Evolutionary conservation across 2,329 filamentous ascomycete genomes (phyloP).

Genomic region (Phyllosticta ampelicida): DNA sequence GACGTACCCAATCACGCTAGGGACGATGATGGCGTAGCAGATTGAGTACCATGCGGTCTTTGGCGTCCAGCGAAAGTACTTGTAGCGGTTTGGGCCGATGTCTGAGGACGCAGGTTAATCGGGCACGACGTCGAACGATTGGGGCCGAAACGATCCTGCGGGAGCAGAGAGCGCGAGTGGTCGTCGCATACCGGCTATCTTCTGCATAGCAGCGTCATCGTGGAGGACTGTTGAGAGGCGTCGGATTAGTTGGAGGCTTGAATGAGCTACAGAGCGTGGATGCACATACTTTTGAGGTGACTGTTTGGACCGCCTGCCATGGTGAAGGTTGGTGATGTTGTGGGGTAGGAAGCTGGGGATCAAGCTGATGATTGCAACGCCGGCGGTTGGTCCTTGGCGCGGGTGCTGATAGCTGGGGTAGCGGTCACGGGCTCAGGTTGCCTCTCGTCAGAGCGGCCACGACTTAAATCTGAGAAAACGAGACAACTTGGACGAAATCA

Average conservation of each 20-base stretch:
- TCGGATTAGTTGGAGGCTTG: neutral
- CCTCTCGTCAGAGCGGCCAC: neutral
- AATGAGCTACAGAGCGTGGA: neutral
- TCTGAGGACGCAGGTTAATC: slow-evolving; percentile 39
- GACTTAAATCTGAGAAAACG: neutral
- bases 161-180: neutral
- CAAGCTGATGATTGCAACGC: neutral
- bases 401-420: neutral
- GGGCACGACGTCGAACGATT: neutral
- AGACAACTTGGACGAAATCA: too few species aligned
- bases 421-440: neutral
- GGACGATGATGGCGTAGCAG: slow-evolving; percentile 64
- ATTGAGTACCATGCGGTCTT: slow-evolving; percentile 72
- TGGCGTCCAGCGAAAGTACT: slow-evolving; percentile 90
- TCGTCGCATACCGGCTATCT: slow-evolving; percentile 40
- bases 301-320: slow-evolving; percentile 10
- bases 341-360: neutral
- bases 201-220: slow-evolving; percentile 46
- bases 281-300: neutral
- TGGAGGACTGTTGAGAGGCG: slow-evolving; percentile 31
- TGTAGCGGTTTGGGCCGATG: slow-evolving; percentile 75
- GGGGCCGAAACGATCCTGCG: neutral
- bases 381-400: neutral
- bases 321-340: neutral
- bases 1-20: slow-evolving; percentile 56